Evolutionary conservation across 495 filamentous ascomycete genomes (phyloP).

Genomic region (Poronia punctata): DNA sequence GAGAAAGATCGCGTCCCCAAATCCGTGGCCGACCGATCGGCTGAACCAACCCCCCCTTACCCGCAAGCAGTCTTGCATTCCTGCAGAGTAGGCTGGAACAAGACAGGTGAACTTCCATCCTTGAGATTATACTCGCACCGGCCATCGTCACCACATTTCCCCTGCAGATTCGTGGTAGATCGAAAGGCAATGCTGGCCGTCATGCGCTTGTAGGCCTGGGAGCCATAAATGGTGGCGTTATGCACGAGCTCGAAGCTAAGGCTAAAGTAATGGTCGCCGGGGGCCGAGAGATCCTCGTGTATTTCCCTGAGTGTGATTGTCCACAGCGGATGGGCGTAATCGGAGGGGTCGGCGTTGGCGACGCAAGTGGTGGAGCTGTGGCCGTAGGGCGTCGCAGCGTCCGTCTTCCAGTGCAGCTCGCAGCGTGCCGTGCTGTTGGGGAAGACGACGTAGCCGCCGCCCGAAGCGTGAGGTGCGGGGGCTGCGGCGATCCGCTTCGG

Average conservation of each 20-base stretch:
- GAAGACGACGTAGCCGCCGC: constrained; percentile 18
- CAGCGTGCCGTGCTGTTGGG: constrained; percentile 10
- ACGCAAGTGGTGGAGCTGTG: constrained; percentile 7
- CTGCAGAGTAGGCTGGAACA: constrained; percentile 12
- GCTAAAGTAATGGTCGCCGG: constrained; percentile 9
- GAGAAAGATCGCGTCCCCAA: no score
- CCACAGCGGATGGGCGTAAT: constrained; percentile 9
- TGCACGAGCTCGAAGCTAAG: constrained; percentile 14
- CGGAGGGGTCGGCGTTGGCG: neutral
- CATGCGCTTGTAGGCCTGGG: constrained; percentile 11
- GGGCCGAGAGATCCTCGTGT: constrained; percentile 1
- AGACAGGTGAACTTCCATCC: constrained; percentile 8
- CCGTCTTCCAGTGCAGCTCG: constrained; percentile 14
- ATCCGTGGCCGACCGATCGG: no score
- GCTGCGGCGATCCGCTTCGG: constrained; percentile 9
- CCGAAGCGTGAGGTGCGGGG: constrained; percentile 15
- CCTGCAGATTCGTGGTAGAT: constrained; percentile 8
- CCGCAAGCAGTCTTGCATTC: constrained; percentile 17
- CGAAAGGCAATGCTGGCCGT: neutral
- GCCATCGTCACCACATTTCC: constrained; percentile 10
- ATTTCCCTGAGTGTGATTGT: constrained; percentile 13
- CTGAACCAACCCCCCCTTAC: no score
- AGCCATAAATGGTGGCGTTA: constrained; percentile 9
- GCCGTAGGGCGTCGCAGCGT: constrained; percentile 12
- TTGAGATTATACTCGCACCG: constrained; percentile 11